Evolutionary conservation across 2,329 filamentous ascomycete genomes (phyloP).

Genomic region (Zalaria sp.): DNA sequence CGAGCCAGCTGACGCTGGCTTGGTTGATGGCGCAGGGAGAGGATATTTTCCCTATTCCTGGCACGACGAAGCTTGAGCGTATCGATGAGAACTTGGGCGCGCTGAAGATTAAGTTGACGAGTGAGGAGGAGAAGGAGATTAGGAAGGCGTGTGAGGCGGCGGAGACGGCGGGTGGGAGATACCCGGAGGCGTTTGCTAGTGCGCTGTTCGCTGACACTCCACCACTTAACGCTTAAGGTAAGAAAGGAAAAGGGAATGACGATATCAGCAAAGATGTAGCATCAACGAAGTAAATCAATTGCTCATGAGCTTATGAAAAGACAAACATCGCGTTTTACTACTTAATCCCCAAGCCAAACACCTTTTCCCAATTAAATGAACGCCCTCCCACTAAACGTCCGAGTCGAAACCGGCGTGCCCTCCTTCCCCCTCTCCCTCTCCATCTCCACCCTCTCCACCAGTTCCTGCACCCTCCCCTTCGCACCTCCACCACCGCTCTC

Average conservation of each 20-base stretch:
- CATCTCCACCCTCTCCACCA: conserved; percentile 7
- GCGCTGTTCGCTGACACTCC: conserved; percentile 26
- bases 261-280: no score
- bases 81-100: conserved; percentile 31
- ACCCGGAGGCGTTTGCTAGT: conserved; percentile 21
- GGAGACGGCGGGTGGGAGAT: conserved; percentile 21
- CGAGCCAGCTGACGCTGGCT: conserved; percentile 45
- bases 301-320: no score
- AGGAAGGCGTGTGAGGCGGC: conserved; percentile 19
- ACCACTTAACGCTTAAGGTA: conserved; percentile 5
- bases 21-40: conserved; percentile 46
- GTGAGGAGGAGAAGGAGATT: conserved; percentile 23
- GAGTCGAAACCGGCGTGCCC: neutral
- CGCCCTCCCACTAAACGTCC: neutral
- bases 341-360: neutral
- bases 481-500: conserved; percentile 8
- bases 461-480: conserved; percentile 8
- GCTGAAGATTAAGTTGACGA: conserved; percentile 19
- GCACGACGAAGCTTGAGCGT: conserved; percentile 33
- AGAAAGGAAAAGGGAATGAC: no score
- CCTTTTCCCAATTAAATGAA: neutral
- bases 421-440: conserved; percentile 4
- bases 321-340: no score
- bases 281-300: no score
- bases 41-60: conserved; percentile 44